These are phyloP conservation scores for Solanum pimpinellifolium DNA, from an alignment of 257 asterid genomes.

Conservation along the genomic window DNA sequence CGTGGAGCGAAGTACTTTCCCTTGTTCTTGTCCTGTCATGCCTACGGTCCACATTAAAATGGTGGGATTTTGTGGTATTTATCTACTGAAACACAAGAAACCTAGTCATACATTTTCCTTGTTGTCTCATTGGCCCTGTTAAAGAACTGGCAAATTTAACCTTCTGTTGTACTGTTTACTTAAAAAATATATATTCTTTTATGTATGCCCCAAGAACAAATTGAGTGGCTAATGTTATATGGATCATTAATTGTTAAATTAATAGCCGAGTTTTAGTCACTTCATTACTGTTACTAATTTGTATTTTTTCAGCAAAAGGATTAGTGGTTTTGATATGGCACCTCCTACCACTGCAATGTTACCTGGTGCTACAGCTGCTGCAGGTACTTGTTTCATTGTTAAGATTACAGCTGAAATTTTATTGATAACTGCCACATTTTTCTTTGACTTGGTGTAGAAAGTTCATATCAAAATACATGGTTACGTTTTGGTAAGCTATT, in stretches of 20 bases:
- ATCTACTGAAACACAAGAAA: background rate
- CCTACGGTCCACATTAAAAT: background rate
- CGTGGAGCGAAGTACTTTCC: background rate
- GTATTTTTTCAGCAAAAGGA: conserved; percentile 69
- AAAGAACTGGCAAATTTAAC: background rate
- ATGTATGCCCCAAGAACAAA: background rate
- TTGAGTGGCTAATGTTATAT: background rate
- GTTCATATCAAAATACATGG: conserved; percentile 63
- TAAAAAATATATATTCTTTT: background rate
- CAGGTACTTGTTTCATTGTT: conserved; percentile 43
- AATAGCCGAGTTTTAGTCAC: conserved; percentile 3
- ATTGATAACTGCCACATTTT: conserved; percentile 30
- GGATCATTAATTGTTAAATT: background rate
- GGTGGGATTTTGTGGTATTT: background rate
- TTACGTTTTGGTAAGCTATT: conserved; percentile 79
- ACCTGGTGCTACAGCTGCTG: conserved; percentile 38
- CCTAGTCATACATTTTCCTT: background rate
- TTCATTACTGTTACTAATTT: conserved; percentile 15
- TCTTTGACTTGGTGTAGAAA: conserved; percentile 71
- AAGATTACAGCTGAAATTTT: background rate
- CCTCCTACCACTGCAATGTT: conserved; percentile 66
- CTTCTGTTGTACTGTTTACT: background rate
- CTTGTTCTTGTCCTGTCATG: background rate
- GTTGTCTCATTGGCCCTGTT: background rate
- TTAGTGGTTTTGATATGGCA: conserved; percentile 98